Base-by-base conservation (phyloP, 2,329 filamentous ascomycete species). In the Colletotrichum sp. region DNA sequence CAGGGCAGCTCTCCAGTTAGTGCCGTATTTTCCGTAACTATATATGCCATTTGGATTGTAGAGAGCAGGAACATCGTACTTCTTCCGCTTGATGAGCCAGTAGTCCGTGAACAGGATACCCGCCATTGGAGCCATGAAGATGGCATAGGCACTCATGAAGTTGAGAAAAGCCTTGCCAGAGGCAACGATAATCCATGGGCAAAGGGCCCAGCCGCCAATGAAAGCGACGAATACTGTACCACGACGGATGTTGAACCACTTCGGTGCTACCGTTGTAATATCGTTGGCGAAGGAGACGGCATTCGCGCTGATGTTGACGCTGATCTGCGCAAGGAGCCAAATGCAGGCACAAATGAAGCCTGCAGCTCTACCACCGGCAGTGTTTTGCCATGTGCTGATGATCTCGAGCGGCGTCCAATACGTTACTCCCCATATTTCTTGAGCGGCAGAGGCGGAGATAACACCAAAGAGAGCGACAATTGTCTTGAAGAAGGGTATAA, bases 81-180 rank as follows among this genome's bases (percentile, higher is more conserved):
- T 52, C 43, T 21, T 78, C 52, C 80, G 79, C 75, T 86, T 85
- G 75, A 84, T 78, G 34, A 85, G 72, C 82, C 82, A 85, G 77
- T 81, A 88, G 76, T 88, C 86, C 39, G 81, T 80, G n/a, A 81
- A 80, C 48, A 87, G 82, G 63, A 87, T 83, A 52, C 84, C 86
- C 7, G 85, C 81, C 39, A 88, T 85, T 15, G 87, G 86, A 1
- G 81, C 84, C 76, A 86, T 81, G 78, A 86, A 84, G 55, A 84
- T 79, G 8, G 81, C 80, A 43, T 83, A 83, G 26, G 79, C 82
- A 28, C 78, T 78, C 80, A 84, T 82, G 78, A 83, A 83, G 60
- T 72, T 80, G 10, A 84, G 75, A 26, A 84, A 82, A 12, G 80
- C 79, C 13, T 77, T 61, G 7, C 82, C 82, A 1, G 80, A 81